These are phyloP conservation scores for Golovinomyces cichoracearum DNA, from an alignment of 2,329 filamentous ascomycete genomes.

Conservation along the genomic window DNA sequence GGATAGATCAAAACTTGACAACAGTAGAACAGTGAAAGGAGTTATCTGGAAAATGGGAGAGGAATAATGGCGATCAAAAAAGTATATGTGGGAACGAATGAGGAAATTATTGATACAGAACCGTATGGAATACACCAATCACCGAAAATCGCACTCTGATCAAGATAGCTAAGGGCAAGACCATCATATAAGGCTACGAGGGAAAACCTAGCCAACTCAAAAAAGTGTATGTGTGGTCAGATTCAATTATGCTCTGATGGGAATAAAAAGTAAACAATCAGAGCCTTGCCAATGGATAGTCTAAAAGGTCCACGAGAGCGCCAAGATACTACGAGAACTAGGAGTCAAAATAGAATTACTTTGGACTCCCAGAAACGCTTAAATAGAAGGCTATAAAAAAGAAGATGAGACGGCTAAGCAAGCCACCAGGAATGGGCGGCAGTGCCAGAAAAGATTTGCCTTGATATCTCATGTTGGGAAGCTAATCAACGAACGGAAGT, in stretches of 20 bases:
- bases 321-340: not conserved
- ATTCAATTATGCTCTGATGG: not conserved
- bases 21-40: not conserved
- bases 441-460: not conserved
- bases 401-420: not conserved
- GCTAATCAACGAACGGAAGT: not conserved
- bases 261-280: not conserved
- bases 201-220: not conserved
- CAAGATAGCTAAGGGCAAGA: not conserved
- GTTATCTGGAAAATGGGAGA: not conserved
- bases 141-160: not conserved
- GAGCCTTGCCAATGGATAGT: not conserved
- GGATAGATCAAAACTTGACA: not conserved
- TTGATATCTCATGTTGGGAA: not conserved
- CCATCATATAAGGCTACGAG: not conserved
- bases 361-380: not conserved
- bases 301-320: not conserved
- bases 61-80: not conserved
- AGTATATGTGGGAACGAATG: not conserved
- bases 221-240: not conserved
- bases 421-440: not conserved
- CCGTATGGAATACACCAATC: not conserved
- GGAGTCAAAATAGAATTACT: not conserved
- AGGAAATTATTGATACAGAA: not conserved
- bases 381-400: not conserved